A percentile compares a stretch with the other conserved stretches of the same genome.
phyloP scores from a whole-genome alignment of 2,329 filamentous ascomycete genomes.

The Alternaria incomplexa region DNA sequence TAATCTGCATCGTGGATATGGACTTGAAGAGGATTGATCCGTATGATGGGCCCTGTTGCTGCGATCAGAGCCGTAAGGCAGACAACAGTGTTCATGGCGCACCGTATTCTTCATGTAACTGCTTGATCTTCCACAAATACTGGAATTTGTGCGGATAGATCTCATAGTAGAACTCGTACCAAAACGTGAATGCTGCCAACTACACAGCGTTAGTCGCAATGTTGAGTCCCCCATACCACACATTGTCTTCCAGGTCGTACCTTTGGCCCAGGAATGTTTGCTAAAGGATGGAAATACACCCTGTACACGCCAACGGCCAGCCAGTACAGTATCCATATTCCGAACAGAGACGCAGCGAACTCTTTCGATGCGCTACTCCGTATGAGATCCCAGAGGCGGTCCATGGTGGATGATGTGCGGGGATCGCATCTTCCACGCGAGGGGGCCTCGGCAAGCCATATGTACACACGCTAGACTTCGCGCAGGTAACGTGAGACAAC shows the following conservation, averaged over 20 bases:
- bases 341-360: background rate
- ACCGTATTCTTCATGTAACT: conserved; percentile 34
- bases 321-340: background rate
- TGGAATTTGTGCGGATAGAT: conserved; percentile 23
- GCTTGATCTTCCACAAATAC: conserved; percentile 33
- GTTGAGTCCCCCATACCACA: background rate
- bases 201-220: background rate
- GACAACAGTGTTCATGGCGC: fast-evolving
- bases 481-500: background rate
- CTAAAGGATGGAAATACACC: background rate
- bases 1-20: conserved; percentile 25
- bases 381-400: background rate
- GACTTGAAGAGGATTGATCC: conserved; percentile 21
- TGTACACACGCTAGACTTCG: background rate
- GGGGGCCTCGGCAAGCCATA: background rate
- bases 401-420: background rate
- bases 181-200: conserved; percentile 5
- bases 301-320: background rate
- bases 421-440: background rate
- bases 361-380: background rate
- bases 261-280: background rate
- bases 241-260: background rate
- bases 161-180: conserved; percentile 43
- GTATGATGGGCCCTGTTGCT: conserved; percentile 10
- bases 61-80: background rate